Base-by-base conservation (phyloP, 768 basidiomycete genomes). In the Boletus sp. region DNA sequence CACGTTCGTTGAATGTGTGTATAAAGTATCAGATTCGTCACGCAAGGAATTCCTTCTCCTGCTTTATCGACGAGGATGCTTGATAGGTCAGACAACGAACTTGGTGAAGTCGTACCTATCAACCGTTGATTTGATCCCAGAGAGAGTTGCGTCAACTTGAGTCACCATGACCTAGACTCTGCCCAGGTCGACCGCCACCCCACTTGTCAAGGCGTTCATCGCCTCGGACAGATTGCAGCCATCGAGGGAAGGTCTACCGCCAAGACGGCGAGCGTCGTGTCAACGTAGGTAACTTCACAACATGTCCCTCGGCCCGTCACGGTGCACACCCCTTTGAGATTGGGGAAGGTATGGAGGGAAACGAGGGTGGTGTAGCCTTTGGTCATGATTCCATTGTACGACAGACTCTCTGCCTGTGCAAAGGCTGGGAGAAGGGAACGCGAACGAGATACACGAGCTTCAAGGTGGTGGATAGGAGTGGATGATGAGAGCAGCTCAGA, bases 161-260 rank as follows among this genome's bases (percentile, higher is more conserved):
- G 57, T 69, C 6, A 79, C 71, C 9, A 67, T 72, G 12, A 82
- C 82, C 14, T 73, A 45, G 20, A 86, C 74, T 28, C 78, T 70
- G 9, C 86, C 86, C 24, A 81, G 64, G 36, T 75, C 64, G 41
- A 67, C 73, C 0, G 78, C 85, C 61, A 80, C 69, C 36, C 73
- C 75, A 47, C 73, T n/a, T n/a, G n/a, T n/a, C n/a, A n/a, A n/a
- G n/a, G 61, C 62, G 57, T 85, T 78, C 82, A 86, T 81, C n/a
- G 84, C 82, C 20, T 77, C 62, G 0, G 82, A 77, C 30, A 85
- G 67, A 55, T 80, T 82, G 61, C 82, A 84, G 7, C 76, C 78
- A 0, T 59, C 58, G 3, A 6, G 29, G 10, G 63, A 17, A 47
- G 45, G 40, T 75, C 75, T 10, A 76, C 64, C 6, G 72, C 75